Percentiles rank a stretch among this genome's conserved stretches.
Conservation (phyloP, 208 protist species). For the Trypanosoma melophagium region DNA sequence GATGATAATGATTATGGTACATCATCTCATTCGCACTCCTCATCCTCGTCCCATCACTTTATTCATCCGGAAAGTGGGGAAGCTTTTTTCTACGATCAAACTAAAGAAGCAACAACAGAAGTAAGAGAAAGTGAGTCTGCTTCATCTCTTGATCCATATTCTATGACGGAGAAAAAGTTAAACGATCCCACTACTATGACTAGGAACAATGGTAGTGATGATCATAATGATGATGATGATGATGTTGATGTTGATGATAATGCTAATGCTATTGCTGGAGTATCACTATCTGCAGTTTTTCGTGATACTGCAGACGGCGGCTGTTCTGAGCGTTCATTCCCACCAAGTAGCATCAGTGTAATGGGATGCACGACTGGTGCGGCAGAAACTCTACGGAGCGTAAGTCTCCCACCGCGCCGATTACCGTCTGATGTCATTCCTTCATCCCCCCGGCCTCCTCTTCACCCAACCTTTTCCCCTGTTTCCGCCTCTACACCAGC, state of each 20-base stretch:
- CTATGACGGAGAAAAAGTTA: too few species aligned
- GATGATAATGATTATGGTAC: constrained; percentile 8
- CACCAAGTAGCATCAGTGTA: constrained; percentile 23
- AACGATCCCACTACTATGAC: too few species aligned
- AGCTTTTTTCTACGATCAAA: neutral
- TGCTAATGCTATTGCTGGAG: neutral
- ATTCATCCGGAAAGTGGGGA: neutral
- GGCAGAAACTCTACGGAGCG: constrained; percentile 16
- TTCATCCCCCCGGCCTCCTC: neutral
- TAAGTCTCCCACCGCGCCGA: neutral
- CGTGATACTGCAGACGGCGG: neutral
- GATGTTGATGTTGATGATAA: neutral
- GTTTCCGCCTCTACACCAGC: too few species aligned
- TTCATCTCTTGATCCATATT: too few species aligned
- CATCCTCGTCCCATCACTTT: neutral
- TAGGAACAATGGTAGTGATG: neutral
- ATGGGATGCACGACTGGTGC: constrained; percentile 19
- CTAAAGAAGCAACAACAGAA: too few species aligned
- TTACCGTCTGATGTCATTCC: neutral
- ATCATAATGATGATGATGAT: neutral
- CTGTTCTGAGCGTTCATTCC: constrained; percentile 15
- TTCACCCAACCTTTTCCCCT: neutral
- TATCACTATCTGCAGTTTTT: constrained; percentile 2
- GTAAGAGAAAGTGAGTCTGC: too few species aligned
- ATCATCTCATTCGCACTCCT: neutral